Evolutionary conservation across 164 flowering plant species (phyloP).

Genomic region (Vitis vinifera): ASM3070453v1 NC_081820.1:22570501-22571000

Average conservation of each 20-base stretch:
- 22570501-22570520: no score
- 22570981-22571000: slow-evolving; percentile 81
- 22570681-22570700: not conserved
- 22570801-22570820: slow-evolving; percentile 13
- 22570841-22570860: slow-evolving; percentile 80
- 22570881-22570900: slow-evolving; percentile 44
- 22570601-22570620: no score
- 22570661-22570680: no score
- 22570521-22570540: no score
- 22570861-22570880: slow-evolving; percentile 41
- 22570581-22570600: no score
- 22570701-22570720: not conserved
- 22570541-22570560: no score
- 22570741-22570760: slow-evolving; percentile 30
- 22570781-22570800: slow-evolving; percentile 26
- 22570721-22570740: not conserved
- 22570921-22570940: slow-evolving; percentile 60
- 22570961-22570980: slow-evolving; percentile 67
- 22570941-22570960: slow-evolving; percentile 58
- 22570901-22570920: slow-evolving; percentile 65
- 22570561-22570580: no score
- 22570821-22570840: slow-evolving; percentile 26
- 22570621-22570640: no score
- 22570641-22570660: no score
- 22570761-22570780: slow-evolving; percentile 69